A percentile compares a stretch with the other conserved stretches of the same genome.
phyloP scores from a whole-genome alignment of 2,329 filamentous ascomycete species.

The Lasiodiplodia sp. region DNA sequence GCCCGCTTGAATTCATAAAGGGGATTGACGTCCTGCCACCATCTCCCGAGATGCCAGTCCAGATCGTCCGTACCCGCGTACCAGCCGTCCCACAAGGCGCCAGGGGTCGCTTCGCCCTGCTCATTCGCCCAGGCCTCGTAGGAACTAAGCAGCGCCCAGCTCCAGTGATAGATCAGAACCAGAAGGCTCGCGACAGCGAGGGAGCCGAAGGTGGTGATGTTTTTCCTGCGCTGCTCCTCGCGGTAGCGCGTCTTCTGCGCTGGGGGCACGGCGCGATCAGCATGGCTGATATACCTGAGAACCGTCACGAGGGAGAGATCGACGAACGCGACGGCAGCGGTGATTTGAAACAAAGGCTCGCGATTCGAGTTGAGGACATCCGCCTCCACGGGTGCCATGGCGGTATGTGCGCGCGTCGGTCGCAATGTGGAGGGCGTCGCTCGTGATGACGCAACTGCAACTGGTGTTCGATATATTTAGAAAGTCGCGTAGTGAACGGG shows the following conservation, averaged over 20 bases:
- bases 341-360: slow-evolving; percentile 43
- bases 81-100: slow-evolving; percentile 49
- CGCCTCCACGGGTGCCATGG: slow-evolving; percentile 47
- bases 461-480: slow-evolving; percentile 16
- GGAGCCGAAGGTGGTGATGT: slow-evolving; percentile 50
- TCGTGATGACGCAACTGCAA: slow-evolving; percentile 30
- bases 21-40: slow-evolving; percentile 62
- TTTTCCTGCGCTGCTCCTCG: slow-evolving; percentile 40
- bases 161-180: slow-evolving; percentile 53
- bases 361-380: slow-evolving; percentile 42
- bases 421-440: slow-evolving; percentile 2
- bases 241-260: slow-evolving; percentile 44
- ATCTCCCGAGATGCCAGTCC: slow-evolving; percentile 53
- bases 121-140: slow-evolving; percentile 60
- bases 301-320: slow-evolving; percentile 41
- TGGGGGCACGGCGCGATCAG: slow-evolving; percentile 43
- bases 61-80: slow-evolving; percentile 47
- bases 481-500: not conserved
- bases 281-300: slow-evolving; percentile 40
- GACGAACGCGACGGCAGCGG: slow-evolving; percentile 42
- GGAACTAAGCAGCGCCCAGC: slow-evolving; percentile 54
- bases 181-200: slow-evolving; percentile 57
- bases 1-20: slow-evolving; percentile 63
- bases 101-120: slow-evolving; percentile 50
- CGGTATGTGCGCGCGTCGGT: slow-evolving; percentile 20